A percentile compares a stretch with the other conserved stretches of the same genome.
phyloP scores from a whole-genome alignment of 1,284 basidiomycete species.

The Neolentinus lepideus region DNA sequence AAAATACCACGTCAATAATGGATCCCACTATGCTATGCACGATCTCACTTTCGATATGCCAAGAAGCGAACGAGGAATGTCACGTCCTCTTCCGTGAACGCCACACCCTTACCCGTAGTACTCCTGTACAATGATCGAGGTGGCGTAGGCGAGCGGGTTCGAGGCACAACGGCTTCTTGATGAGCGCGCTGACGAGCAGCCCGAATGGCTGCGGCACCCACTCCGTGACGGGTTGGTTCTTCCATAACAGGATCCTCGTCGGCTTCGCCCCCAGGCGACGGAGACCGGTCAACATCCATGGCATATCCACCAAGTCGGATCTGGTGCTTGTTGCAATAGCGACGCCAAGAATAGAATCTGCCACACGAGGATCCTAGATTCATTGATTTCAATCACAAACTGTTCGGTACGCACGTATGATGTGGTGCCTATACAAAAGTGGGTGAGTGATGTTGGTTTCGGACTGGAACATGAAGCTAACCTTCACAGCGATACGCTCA shows the following conservation, averaged over 20 bases:
- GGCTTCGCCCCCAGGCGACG: constrained; percentile 33
- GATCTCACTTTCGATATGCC: constrained; percentile 57
- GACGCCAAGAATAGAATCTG: constrained; percentile 83
- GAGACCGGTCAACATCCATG: constrained; percentile 53
- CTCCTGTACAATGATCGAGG: constrained; percentile 70
- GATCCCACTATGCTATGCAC: constrained; percentile 1
- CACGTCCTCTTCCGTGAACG: constrained; percentile 75
- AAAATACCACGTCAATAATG: constrained; percentile 6
- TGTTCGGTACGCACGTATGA: constrained; percentile 52
- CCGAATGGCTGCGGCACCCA: constrained; percentile 38
- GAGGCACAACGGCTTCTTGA: constrained; percentile 25
- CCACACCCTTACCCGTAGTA: constrained; percentile 80
- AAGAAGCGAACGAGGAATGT: constrained; percentile 66
- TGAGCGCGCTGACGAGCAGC: constrained; percentile 36
- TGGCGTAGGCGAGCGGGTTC: constrained; percentile 68
- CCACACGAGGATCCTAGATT: background rate
- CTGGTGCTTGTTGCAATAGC: constrained; percentile 83
- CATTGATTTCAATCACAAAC: background rate
- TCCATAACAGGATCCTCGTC: constrained; percentile 19
- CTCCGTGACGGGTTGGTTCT: constrained; percentile 19
- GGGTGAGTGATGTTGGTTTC: background rate
- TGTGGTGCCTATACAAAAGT: constrained; percentile 57
- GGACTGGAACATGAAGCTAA: constrained; percentile 16
- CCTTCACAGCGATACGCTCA: constrained; percentile 75
- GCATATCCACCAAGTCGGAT: constrained; percentile 75